Percentiles rank a stretch among this genome's conserved stretches.
Conservation (phyloP, 2,329 filamentous ascomycete genomes). For the Trichoderma oligosporum region DNA sequence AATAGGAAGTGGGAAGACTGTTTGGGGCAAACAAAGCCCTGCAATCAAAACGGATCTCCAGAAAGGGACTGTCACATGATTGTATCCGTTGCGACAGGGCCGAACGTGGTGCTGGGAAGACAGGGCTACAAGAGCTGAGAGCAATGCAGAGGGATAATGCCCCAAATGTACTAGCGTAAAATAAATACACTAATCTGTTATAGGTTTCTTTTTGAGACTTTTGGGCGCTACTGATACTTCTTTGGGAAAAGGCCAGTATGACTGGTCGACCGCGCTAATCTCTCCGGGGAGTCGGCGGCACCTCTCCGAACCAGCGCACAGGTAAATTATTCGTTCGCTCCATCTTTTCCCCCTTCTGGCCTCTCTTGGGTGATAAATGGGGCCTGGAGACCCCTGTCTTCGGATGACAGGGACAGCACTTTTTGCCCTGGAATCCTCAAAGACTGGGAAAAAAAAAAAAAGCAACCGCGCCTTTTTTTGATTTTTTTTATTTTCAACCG, state of each 20-base stretch:
- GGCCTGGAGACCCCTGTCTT: slow-evolving; percentile 9
- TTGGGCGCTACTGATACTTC: slow-evolving; percentile 1
- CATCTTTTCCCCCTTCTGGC: slow-evolving; percentile 11
- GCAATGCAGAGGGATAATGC: background rate
- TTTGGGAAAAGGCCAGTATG: slow-evolving; percentile 2
- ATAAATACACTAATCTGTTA: background rate
- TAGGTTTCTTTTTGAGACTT: background rate
- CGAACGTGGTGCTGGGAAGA: background rate
- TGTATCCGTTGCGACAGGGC: slow-evolving; percentile 17
- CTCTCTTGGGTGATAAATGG: background rate
- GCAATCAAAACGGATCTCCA: slow-evolving; percentile 15
- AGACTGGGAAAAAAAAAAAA: background rate
- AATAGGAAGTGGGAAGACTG: background rate
- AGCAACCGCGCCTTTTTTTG: background rate
- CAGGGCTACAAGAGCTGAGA: slow-evolving; percentile 14
- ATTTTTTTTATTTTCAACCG: too few species aligned
- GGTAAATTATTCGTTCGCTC: background rate
- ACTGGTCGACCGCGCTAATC: slow-evolving; percentile 8
- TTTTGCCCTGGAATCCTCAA: slow-evolving; percentile 16
- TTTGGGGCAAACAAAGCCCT: background rate
- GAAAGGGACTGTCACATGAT: slow-evolving; percentile 21
- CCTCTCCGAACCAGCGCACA: slow-evolving; percentile 17
- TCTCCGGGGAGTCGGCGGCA: slow-evolving; percentile 14
- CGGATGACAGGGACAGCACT: slow-evolving; percentile 3
- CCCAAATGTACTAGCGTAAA: background rate